A percentile compares a stretch with the other conserved stretches of the same genome.
These are phyloP conservation scores for Pisolithus orientalis DNA, from an alignment of 768 basidiomycete genomes.

Conservation along the genomic window DNA sequence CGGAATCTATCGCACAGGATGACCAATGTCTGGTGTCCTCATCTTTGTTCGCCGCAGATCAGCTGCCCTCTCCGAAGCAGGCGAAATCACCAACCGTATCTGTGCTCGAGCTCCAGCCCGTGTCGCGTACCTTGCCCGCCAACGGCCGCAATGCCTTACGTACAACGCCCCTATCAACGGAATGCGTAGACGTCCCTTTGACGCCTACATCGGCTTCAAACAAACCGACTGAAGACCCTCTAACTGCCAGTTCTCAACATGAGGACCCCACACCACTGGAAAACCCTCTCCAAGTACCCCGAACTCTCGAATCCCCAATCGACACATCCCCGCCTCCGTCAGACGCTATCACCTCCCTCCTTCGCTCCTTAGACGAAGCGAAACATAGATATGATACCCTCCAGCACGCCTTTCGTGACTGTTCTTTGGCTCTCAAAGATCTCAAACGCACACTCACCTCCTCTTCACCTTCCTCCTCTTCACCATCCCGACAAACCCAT, in stretches of 20 bases:
- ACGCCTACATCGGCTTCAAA: background rate
- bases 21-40: background rate
- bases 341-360: constrained; percentile 27
- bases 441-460: constrained; percentile 33
- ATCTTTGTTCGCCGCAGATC: constrained; percentile 7
- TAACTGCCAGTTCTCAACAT: too few species aligned
- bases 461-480: constrained; percentile 1
- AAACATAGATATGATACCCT: constrained; percentile 54
- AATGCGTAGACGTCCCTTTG: background rate
- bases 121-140: background rate
- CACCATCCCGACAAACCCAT: background rate
- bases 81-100: constrained; percentile 14
- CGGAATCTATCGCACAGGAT: background rate
- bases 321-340: background rate
- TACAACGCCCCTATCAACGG: background rate
- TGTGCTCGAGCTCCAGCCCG: constrained; percentile 9
- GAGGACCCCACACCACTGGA: background rate
- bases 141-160: background rate
- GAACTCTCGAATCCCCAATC: background rate
- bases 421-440: constrained; percentile 58
- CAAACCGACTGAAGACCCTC: too few species aligned
- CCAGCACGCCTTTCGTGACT: constrained; percentile 61
- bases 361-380: constrained; percentile 39
- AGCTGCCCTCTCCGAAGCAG: constrained; percentile 5
- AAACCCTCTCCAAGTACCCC: background rate